Conservation (phyloP, 345 rosid genomes). For the Eucalyptus microcorys region DNA sequence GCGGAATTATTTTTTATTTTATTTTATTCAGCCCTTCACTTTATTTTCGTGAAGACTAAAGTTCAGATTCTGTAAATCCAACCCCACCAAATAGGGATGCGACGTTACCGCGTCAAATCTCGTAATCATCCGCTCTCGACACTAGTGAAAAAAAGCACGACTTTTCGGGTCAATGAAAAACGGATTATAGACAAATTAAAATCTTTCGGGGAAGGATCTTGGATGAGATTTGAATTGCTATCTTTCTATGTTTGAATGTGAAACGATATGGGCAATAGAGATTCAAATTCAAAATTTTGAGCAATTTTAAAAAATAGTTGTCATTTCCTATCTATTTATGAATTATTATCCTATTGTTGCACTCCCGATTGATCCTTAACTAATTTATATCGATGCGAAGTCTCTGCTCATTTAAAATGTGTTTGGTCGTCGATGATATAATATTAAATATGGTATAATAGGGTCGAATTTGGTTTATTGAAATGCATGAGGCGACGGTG, state of each 20-base stretch:
- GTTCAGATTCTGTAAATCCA: not conserved
- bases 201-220: not conserved
- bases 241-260: not conserved
- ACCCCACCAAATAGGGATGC: not conserved
- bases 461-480: not conserved
- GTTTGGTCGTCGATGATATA: fast-evolving
- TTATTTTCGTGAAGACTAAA: not conserved
- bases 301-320: not conserved
- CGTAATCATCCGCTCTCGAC: not conserved
- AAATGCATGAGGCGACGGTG: fast-evolving
- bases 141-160: not conserved
- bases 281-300: not conserved
- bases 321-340: not conserved
- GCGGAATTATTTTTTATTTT: not conserved
- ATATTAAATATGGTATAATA: not conserved
- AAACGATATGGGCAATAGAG: not conserved
- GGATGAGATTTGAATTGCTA: not conserved
- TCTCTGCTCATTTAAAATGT: fast-evolving
- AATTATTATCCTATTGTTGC: not conserved
- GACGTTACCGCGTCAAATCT: not conserved
- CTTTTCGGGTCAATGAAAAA: not conserved
- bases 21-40: not conserved
- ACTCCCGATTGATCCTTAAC: not conserved
- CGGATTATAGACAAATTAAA: not conserved
- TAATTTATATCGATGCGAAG: fast-evolving